A percentile compares a stretch with the other conserved stretches of the same genome.
Evolutionary conservation across 2,329 filamentous ascomycete species (phyloP).

Genomic region (Ophiobolus disseminans): DNA sequence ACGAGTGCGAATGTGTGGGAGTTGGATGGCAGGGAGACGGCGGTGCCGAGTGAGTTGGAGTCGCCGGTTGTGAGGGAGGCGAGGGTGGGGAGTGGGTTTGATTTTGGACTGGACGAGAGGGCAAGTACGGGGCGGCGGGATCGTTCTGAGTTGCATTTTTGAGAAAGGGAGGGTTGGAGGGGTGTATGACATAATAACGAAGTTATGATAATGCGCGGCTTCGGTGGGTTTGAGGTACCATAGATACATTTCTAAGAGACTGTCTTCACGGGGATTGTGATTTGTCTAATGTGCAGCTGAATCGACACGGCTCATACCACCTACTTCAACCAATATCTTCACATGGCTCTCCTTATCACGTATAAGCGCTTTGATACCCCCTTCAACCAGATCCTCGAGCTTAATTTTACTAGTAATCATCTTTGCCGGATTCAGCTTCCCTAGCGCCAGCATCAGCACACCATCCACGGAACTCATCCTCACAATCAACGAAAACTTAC

Average conservation of each 20-base stretch:
- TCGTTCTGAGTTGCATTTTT: constrained; percentile 1
- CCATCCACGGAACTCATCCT: not conserved
- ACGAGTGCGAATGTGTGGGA: constrained; percentile 21
- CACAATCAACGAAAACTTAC: constrained; percentile 25
- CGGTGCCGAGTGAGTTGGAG: constrained; percentile 10
- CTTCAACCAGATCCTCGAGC: constrained; percentile 63
- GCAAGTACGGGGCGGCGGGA: not conserved
- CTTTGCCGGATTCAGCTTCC: constrained; percentile 58
- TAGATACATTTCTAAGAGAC: too few species aligned
- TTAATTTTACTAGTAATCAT: constrained; percentile 69
- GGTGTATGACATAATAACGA: not conserved
- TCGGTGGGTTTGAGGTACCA: too few species aligned
- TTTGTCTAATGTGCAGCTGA: constrained; percentile 12
- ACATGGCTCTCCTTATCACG: constrained; percentile 68
- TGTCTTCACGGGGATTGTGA: too few species aligned
- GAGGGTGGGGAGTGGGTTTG: not conserved
- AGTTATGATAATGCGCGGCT: too few species aligned
- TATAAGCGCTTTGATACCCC: constrained; percentile 65
- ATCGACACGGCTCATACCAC: constrained; percentile 21
- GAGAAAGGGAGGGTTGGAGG: not conserved
- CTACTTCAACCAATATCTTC: constrained; percentile 65
- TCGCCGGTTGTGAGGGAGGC: not conserved
- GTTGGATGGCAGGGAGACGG: constrained; percentile 12
- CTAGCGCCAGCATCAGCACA: constrained; percentile 36
- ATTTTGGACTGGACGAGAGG: not conserved